phyloP scores from a whole-genome alignment of 2,329 filamentous ascomycete species.

The Aureobasidium vineae region DNA sequence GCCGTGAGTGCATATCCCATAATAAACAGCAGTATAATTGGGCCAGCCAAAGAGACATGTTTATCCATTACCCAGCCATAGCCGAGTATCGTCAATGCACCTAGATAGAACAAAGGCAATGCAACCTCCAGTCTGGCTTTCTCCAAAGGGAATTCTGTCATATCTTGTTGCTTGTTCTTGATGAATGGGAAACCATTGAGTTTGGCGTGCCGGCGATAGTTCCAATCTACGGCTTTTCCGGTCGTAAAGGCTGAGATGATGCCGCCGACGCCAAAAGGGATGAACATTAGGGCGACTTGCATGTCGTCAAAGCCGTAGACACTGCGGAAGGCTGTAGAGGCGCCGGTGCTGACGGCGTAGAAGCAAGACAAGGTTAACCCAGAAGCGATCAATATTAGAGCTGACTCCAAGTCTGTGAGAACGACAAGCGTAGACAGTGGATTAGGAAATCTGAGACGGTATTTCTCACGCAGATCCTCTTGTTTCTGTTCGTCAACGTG shows the following conservation, averaged over 20 bases:
- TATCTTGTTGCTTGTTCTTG: conserved; percentile 40
- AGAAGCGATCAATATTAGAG: conserved; percentile 41
- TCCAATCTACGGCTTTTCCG: conserved; percentile 46
- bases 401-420: conserved; percentile 38
- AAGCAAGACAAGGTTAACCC: conserved; percentile 44
- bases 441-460: conserved; percentile 34
- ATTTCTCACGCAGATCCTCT: conserved; percentile 32
- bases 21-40: conserved; percentile 35
- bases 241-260: conserved; percentile 43
- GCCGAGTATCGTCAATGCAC: conserved; percentile 37
- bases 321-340: conserved; percentile 40
- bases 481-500: conserved; percentile 31
- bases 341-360: conserved; percentile 45
- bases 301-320: conserved; percentile 45
- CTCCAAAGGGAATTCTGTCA: conserved; percentile 47
- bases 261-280: conserved; percentile 45
- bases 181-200: conserved; percentile 37
- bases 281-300: conserved; percentile 45
- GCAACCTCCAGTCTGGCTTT: conserved; percentile 44
- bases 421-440: conserved; percentile 34
- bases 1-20: conserved; percentile 42
- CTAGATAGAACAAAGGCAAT: conserved; percentile 40
- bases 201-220: conserved; percentile 43
- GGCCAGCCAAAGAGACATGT: conserved; percentile 34
- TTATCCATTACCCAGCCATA: conserved; percentile 46